A percentile compares a stretch with the other conserved stretches of the same genome.
phyloP scores from a whole-genome alignment of 352 stramenopile genomes.

The Phytopythium oedochilum region DNA sequence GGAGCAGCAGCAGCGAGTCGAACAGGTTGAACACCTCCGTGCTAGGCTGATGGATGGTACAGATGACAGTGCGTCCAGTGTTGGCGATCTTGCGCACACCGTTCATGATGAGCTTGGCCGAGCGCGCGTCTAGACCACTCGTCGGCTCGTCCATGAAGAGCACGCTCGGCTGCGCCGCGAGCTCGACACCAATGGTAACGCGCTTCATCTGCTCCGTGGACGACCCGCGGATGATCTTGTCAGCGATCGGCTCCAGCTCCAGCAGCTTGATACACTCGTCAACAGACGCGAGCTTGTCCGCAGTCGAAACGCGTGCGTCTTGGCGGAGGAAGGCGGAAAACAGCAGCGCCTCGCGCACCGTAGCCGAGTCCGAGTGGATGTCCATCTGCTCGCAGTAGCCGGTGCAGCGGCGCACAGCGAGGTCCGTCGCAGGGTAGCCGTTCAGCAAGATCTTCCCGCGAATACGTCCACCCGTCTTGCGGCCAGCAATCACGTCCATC shows the following conservation, averaged over 20 bases:
- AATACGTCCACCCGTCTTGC: slow-evolving; percentile 85
- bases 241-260: slow-evolving; percentile 12
- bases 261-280: slow-evolving; percentile 27
- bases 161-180: slow-evolving; percentile 76
- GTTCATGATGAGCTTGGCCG: slow-evolving; percentile 61
- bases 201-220: slow-evolving; percentile 44
- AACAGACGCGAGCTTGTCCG: slow-evolving; percentile 26
- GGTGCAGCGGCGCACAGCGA: slow-evolving; percentile 24
- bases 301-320: slow-evolving; percentile 17
- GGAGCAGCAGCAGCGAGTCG: slow-evolving; percentile 74
- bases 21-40: slow-evolving; percentile 66
- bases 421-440: slow-evolving; percentile 45
- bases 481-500: slow-evolving; percentile 87
- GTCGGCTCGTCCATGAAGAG: slow-evolving; percentile 66
- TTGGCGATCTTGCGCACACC: slow-evolving; percentile 65
- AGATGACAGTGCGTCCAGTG: slow-evolving; percentile 64
- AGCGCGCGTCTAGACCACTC: slow-evolving; percentile 67
- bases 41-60: slow-evolving; percentile 86
- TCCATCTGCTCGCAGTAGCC: slow-evolving; percentile 87
- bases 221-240: slow-evolving; percentile 29
- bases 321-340: slow-evolving; percentile 83
- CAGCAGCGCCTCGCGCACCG: slow-evolving; percentile 78
- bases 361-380: slow-evolving; percentile 82
- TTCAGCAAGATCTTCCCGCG: slow-evolving; percentile 83
- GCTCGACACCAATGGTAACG: slow-evolving; percentile 40